Evolutionary conservation across 2,329 filamentous ascomycete species (phyloP).

Genomic region (Zymoseptoria crescenta): DNA sequence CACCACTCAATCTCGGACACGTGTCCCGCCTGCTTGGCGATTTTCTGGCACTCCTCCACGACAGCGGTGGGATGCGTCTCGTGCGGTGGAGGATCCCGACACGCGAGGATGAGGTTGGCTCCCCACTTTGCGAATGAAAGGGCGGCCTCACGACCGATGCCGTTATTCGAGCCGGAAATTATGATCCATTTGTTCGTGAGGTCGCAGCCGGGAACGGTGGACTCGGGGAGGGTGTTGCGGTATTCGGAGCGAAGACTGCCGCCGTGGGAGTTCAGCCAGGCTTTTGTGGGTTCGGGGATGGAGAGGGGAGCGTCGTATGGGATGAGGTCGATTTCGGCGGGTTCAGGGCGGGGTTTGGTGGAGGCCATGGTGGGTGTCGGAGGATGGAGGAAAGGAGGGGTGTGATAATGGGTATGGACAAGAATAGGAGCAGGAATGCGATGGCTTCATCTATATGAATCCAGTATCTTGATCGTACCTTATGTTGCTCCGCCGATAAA

Average conservation of each 20-base stretch:
- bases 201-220: slow-evolving; percentile 1
- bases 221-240: not conserved
- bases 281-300: not conserved
- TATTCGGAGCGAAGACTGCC: not conserved
- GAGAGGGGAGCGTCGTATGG: slow-evolving; percentile 2
- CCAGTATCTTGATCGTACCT: not conserved
- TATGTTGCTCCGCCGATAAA: not conserved
- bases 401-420: too few species aligned
- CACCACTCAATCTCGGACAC: slow-evolving; percentile 6
- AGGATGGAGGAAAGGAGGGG: too few species aligned
- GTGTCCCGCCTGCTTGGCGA: slow-evolving; percentile 4
- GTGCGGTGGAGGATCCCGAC: slow-evolving; percentile 17
- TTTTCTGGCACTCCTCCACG: slow-evolving; percentile 17
- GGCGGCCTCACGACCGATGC: slow-evolving; percentile 24
- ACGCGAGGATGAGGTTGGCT: slow-evolving; percentile 24
- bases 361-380: not conserved
- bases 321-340: slow-evolving; percentile 1
- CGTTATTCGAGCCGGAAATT: slow-evolving; percentile 21
- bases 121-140: slow-evolving; percentile 21
- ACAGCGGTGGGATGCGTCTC: slow-evolving; percentile 20
- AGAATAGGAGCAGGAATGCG: not conserved
- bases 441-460: not conserved
- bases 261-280: not conserved
- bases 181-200: slow-evolving; percentile 10
- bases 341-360: not conserved